A percentile compares a stretch with the other conserved stretches of the same genome.
These are phyloP conservation scores for Amanita molliuscula DNA, from an alignment of 768 basidiomycete genomes.

Conservation along the genomic window DNA sequence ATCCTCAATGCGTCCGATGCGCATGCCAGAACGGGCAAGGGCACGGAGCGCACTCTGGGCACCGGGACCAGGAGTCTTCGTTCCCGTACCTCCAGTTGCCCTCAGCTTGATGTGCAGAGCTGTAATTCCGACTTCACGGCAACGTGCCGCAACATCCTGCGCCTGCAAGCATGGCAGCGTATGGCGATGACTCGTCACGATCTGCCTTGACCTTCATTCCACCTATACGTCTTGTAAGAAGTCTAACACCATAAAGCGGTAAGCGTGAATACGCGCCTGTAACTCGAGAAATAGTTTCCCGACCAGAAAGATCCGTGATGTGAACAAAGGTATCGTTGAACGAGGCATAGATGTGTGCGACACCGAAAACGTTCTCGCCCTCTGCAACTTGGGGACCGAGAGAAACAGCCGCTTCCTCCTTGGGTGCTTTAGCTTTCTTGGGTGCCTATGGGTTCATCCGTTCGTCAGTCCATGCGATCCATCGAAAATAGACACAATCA, in stretches of 20 bases:
- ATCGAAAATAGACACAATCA: slow-evolving; percentile 16
- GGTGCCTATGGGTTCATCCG: slow-evolving; percentile 60
- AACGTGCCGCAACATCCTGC: slow-evolving; percentile 91
- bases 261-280: slow-evolving; percentile 52
- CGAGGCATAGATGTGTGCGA: slow-evolving; percentile 97
- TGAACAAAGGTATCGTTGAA: slow-evolving; percentile 99
- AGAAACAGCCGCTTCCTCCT: slow-evolving; percentile 77
- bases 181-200: slow-evolving; percentile 97
- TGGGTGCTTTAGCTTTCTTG: slow-evolving; percentile 70
- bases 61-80: slow-evolving; percentile 98
- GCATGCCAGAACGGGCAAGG: slow-evolving; percentile 96
- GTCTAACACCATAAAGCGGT: not conserved
- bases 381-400: slow-evolving; percentile 95
- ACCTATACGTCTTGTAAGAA: slow-evolving; percentile 30
- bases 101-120: slow-evolving; percentile 99
- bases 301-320: slow-evolving; percentile 96
- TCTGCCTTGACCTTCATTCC: slow-evolving; percentile 99
- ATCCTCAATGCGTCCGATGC: slow-evolving; percentile 96
- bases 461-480: slow-evolving; percentile 40
- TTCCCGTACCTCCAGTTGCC: slow-evolving; percentile 96
- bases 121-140: slow-evolving; percentile 97
- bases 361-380: slow-evolving; percentile 95
- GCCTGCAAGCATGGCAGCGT: slow-evolving; percentile 98
- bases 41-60: slow-evolving; percentile 97
- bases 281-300: slow-evolving; percentile 98